Evolutionary conservation across 345 rosid genomes (phyloP), one percentile per base, ranked within the genome.

Genomic region (Anastatica hierochuntica): DNA sequence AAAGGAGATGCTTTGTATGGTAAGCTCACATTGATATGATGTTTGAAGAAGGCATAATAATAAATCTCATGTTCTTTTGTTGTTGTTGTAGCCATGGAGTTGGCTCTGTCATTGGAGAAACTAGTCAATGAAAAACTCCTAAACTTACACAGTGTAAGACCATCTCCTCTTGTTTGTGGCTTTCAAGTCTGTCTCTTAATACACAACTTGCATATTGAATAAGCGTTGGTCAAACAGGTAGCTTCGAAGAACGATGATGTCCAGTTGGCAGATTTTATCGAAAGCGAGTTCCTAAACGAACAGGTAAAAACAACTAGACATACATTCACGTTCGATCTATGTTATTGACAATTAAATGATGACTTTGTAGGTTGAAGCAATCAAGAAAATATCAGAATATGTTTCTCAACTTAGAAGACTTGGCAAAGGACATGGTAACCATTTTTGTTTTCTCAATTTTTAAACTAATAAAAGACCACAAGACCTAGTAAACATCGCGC

Each of bases 1-100:
- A 92, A 92, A 67, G 98, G 98, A 40, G 97, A 92, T 71, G 95
- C 98, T 6, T 62, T 85, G 15, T 73, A 83, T 69, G 95, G 98
- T 92, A 59, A 60, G 81, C n/a, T n/a, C n/a, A n/a, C n/a, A n/a
- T n/a, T n/a, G n/a, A n/a, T n/a, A n/a, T n/a, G n/a, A n/a, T n/a
- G n/a, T n/a, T n/a, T n/a, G n/a, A n/a, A n/a, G n/a, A n/a, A n/a
- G n/a, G n/a, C n/a, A n/a, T n/a, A n/a, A n/a, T n/a, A n/a, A n/a
- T n/a, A n/a, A n/a, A 59, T 46, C 33, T 6, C 1, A 38, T 49
- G 21, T 42, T 58, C 16, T n/a, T 38, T 63, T 47, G 23, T 43
- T 60, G 33, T 29, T 49, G 54, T 31, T 63, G 36, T 66, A 90
- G 98, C 98, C 1, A 90, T 90, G 96, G 98, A 90, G 76, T 53